These are phyloP conservation scores for Periconia sp. DNA, from an alignment of 2,329 filamentous ascomycete species.

Conservation along the genomic window DNA sequence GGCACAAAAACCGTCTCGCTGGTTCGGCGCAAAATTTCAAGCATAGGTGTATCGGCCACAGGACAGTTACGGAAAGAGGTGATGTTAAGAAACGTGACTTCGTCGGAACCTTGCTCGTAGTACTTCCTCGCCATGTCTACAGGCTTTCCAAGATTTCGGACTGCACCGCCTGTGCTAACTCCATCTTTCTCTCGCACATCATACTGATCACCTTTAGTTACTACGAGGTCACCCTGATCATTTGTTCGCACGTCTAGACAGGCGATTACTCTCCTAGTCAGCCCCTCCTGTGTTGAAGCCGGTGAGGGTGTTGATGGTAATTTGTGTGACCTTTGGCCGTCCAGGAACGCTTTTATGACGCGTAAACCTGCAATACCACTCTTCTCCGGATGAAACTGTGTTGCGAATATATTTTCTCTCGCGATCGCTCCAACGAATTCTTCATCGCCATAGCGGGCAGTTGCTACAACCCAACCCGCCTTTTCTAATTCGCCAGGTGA, in stretches of 20 bases:
- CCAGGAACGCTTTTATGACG: slow-evolving; percentile 83
- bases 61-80: slow-evolving; percentile 97
- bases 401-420: slow-evolving; percentile 83
- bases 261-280: slow-evolving; percentile 93
- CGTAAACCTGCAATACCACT: slow-evolving; percentile 87
- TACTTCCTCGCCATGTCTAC: slow-evolving; percentile 93
- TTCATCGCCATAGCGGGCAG: slow-evolving; percentile 83
- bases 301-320: slow-evolving; percentile 52
- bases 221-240: slow-evolving; percentile 91
- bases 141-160: slow-evolving; percentile 95
- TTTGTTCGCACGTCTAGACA: slow-evolving; percentile 96
- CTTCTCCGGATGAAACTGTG: slow-evolving; percentile 98
- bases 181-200: slow-evolving; percentile 89
- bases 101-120: slow-evolving; percentile 95
- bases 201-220: slow-evolving; percentile 98
- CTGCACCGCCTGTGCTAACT: slow-evolving; percentile 62
- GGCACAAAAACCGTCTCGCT: slow-evolving; percentile 95
- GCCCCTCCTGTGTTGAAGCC: slow-evolving; percentile 62
- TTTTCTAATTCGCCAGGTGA: slow-evolving; percentile 73
- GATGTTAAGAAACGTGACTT: slow-evolving; percentile 98
- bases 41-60: slow-evolving; percentile 90
- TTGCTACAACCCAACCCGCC: slow-evolving; percentile 91
- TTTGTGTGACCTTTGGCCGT: slow-evolving; percentile 66
- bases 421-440: slow-evolving; percentile 91
- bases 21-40: slow-evolving; percentile 85